Evolutionary conservation across 2,329 filamentous ascomycete species (phyloP), one percentile per base, ranked within the genome.

Genomic region (Clarireedia homoeocarpa): DNA sequence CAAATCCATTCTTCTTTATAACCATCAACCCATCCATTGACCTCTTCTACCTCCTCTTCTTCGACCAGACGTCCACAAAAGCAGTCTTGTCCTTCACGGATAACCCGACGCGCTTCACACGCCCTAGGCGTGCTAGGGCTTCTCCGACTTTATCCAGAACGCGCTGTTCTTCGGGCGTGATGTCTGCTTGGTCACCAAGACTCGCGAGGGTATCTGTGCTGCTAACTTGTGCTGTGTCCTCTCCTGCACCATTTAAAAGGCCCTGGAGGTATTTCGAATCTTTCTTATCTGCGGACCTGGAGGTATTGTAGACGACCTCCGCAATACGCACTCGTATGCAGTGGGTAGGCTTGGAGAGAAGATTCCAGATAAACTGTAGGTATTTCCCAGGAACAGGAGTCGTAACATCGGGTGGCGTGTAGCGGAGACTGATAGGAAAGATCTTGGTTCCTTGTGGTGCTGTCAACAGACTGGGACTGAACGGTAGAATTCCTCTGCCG

Each of bases 301-400:
- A 69, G 3, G 73, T 75, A 58, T 84, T 85, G 62, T 73, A 71
- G 49, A 91, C 80, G 1, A 81, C 81, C 67, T 92, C 88, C 0
- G 91, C 94, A 55, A 99, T 91, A 50, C 94, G 83, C 12, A 97
- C 92, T 24, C 91, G 84, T 65, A 99, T 92, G 65, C 85, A 91
- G 62, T 96, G 94, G 1, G 89, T 95, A 1, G 91, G 88, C 48
- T 86, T 83, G 45, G 87, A 89, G 36, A 96, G 82, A 7, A 97
- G 76, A 53, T 85, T 87, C 91, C 91, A 99, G 7, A 96, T 68
- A 70, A 96, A 96, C 2, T 74, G 74, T 5, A 80, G 51, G 71
- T 88, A 91, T 27, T 79, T 78, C 12, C 86, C 84, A 0, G 94
- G 91, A 0, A 99, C 75, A 0, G 94, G 92, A 0, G 94, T 96